Base-by-base conservation (phyloP, 208 protist species). In the Crithidia expoeki region DNA sequence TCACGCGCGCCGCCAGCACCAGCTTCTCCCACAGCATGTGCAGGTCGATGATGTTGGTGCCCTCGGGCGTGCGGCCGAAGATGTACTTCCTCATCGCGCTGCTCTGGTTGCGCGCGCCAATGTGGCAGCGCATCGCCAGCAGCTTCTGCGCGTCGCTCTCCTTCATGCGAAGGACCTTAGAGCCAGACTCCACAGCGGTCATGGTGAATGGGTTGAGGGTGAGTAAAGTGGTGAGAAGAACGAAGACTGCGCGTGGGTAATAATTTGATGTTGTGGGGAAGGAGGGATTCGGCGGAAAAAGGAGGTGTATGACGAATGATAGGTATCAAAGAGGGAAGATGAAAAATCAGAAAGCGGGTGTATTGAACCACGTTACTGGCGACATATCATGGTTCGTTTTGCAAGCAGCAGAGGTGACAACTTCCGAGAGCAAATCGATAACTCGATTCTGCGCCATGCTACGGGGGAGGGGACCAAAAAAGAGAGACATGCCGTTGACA, bases 21-120 rank as follows among this genome's bases (percentile, higher is more conserved):
- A 99, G 91, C 93, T 99, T 99, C 90, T 99, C 97, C 97, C 97
- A 99, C 69, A 97, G 99, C 92, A 98, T 99, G 88, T 94, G 94
- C 46, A 99, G 60, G 89, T 99, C 98, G 80, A 99, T 93, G 67
- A 99, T 85, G 96, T 99, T 88, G 63, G 95, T 86, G 79, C 96
- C 97, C 71, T 92, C 81, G 53, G 86, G 83, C 23, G 80, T 94
- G 77, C 82, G 80, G 81, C 90, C 90, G 86, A 90, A 97, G 72
- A 99, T 89, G 94, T 99, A 99, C 72, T 91, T 85, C 74, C 93
- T 85, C 98, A 99, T 99, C 66, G 82, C 75, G 36, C 75, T 86
- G 74, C 96, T 92, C 62, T 92, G 50, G 83, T 99, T 99, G 81
- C 94, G 93, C 38, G 94, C 96, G 78, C 98, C 98, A 34, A 99